Evolutionary conservation across 2,329 filamentous ascomycete genomes (phyloP).

Genomic region (Cephalotrichum gorgonifer): DNA sequence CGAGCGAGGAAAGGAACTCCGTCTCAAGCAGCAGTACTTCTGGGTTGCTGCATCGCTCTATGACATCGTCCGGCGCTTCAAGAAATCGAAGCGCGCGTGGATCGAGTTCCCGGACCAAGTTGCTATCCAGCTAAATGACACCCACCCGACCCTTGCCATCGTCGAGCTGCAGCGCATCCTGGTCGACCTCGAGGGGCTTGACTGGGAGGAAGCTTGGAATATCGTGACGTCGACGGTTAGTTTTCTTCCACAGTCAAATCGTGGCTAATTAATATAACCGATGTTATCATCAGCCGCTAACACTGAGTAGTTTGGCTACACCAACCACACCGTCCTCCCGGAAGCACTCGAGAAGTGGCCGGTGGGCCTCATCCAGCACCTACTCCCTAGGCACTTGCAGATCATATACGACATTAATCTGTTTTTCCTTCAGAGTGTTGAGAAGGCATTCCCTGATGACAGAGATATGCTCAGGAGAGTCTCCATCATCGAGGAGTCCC

Average conservation of each 20-base stretch:
- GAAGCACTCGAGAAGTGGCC: conserved; percentile 99
- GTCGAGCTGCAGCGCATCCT: conserved; percentile 93
- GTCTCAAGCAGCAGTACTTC: conserved; percentile 98
- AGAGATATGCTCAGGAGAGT: conserved; percentile 75
- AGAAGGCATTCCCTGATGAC: conserved; percentile 82
- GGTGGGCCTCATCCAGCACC: conserved; percentile 80
- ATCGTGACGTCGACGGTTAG: conserved; percentile 61
- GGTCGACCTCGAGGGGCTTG: conserved; percentile 77
- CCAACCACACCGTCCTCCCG: conserved; percentile 94
- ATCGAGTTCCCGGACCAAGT: conserved; percentile 87
- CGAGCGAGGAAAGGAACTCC: conserved; percentile 90
- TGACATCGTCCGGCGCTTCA: conserved; percentile 95
- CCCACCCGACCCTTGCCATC: conserved; percentile 90
- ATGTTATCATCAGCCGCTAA: background rate
- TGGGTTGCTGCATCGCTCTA: conserved; percentile 96
- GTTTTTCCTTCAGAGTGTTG: conserved; percentile 81
- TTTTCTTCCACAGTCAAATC: conserved; percentile 8
- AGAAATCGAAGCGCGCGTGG: conserved; percentile 90
- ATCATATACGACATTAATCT: conserved; percentile 99
- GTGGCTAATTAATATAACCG: no score
- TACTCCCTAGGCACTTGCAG: conserved; percentile 87
- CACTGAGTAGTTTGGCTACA: conserved; percentile 67
- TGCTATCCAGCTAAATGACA: conserved; percentile 96
- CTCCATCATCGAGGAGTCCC: conserved; percentile 96
- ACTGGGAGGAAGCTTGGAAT: conserved; percentile 87